Evolutionary conservation across 192 early-diverging fungal genomes (phyloP).

Genomic region (Coemansia sp.): DNA sequence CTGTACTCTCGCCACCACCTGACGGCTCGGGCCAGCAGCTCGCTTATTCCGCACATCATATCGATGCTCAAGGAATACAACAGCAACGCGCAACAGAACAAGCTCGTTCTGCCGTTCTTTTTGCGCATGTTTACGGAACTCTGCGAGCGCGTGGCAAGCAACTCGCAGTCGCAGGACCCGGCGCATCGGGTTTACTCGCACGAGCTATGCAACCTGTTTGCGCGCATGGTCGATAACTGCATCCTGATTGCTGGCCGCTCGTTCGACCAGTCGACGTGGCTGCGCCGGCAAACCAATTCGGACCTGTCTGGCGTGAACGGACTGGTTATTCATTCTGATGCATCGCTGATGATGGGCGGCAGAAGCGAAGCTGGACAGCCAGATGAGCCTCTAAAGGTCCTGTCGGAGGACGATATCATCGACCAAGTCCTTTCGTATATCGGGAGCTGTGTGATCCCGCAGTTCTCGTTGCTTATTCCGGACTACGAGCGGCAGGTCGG

Average conservation of each 20-base stretch:
- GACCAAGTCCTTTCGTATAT: conserved; percentile 58
- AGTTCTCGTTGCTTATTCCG: conserved; percentile 65
- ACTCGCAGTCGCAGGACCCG: conserved; percentile 16
- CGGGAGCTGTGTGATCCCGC: conserved; percentile 62
- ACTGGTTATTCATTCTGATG: conserved; percentile 15
- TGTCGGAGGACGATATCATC: conserved; percentile 69
- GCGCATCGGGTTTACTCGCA: conserved; percentile 19
- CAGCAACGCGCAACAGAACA: conserved; percentile 26
- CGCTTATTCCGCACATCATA: conserved; percentile 32
- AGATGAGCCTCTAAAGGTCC: conserved; percentile 17
- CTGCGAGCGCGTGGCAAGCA: conserved; percentile 35
- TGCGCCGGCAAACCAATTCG: conserved; percentile 17
- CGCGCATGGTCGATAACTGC: conserved; percentile 69
- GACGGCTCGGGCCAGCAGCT: conserved; percentile 22
- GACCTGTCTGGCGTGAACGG: conserved; percentile 8
- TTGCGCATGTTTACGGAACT: conserved; percentile 53
- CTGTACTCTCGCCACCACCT: conserved; percentile 34
- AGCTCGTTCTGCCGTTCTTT: conserved; percentile 41
- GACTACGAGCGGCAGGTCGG: conserved; percentile 75
- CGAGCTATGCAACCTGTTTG: conserved; percentile 36
- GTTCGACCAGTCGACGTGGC: conserved; percentile 65
- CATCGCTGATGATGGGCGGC: neutral
- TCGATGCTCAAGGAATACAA: conserved; percentile 42
- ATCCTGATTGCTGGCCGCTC: conserved; percentile 74
- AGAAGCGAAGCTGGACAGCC: neutral